phyloP scores from a whole-genome alignment of 768 basidiomycete genomes.

The Leucosporidium creatinivorum region DNA sequence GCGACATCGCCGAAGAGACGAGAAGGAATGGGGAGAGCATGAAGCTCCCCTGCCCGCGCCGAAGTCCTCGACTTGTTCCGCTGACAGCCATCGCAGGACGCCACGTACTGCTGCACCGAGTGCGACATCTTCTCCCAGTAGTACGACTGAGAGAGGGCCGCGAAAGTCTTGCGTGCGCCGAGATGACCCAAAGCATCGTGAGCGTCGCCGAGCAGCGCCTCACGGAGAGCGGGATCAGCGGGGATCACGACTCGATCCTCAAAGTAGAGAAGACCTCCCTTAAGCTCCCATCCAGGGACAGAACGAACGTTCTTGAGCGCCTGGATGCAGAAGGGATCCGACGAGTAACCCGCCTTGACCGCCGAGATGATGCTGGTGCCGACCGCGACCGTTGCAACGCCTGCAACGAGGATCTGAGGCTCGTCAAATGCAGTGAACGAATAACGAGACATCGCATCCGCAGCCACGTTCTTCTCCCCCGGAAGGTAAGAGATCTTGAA shows the following conservation, averaged over 20 bases:
- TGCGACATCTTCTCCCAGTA: too few relatives aligned
- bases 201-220: conserved; percentile 11
- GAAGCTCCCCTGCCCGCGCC: conserved; percentile 18
- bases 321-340: conserved; percentile 8
- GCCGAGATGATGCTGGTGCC: not conserved
- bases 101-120: conserved; percentile 40
- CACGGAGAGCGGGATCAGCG: too few relatives aligned
- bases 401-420: not conserved
- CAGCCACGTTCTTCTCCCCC: conserved; percentile 1
- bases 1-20: conserved; percentile 7
- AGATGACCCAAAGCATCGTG: conserved; percentile 34
- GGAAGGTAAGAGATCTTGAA: conserved; percentile 1
- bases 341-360: not conserved
- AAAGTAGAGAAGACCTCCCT: conserved; percentile 27
- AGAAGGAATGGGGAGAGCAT: conserved; percentile 32
- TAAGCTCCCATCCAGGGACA: too few relatives aligned
- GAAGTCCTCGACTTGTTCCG: conserved; percentile 40
- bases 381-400: not conserved
- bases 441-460: conserved; percentile 7
- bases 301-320: too few relatives aligned
- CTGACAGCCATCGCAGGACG: conserved; percentile 40
- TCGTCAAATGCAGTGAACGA: not conserved
- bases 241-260: conserved; percentile 22
- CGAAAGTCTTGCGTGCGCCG: conserved; percentile 34
- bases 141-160: conserved; percentile 19